Base-by-base conservation (phyloP, 2,329 filamentous ascomycete genomes). In the Aspergillus pseudoviridinutans region DNA sequence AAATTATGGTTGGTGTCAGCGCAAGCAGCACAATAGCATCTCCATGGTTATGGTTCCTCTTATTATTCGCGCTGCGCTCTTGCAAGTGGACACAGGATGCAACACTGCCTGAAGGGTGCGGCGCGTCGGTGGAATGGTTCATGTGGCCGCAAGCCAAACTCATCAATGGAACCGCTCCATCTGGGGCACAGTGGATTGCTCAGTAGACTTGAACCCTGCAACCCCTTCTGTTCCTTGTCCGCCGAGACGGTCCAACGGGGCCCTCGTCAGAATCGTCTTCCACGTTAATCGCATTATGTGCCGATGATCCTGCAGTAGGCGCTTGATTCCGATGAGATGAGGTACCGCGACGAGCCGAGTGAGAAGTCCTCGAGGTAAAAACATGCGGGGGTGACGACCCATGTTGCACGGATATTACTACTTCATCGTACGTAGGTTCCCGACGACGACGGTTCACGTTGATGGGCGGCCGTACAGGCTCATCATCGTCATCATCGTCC, bases 241-340 rank as follows among this genome's bases (percentile, higher is more conserved):
- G 64, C 52, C 64, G 67, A 14, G 59, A 59, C 38, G 64, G 63
- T 50, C 55, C 57, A 47, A 68, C 61, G 20, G 66, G 67, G 2
- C 61, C 66, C 53, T 71, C 68, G 35, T 72, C 70, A 27, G 68
- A 71, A 32, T 70, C 68, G 53, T 67, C 65, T 20, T 69, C 65
- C 7, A 69, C n/a, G 41, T 52, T 54, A 32, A 71, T 70, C 17
- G 67, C 66, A 55, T 66, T 63, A 24, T 25, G 49, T 3, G 50
- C 57, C 42, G 66, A 65, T n/a, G 64, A 62, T 22, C 67, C 66
- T 24, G 57, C 51, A 8, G 56, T 29, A 3, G 20, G 53, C 12
- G 28, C 14, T 51, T 46, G 46, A 17, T 46, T 51, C 44, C 44
- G 22, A 10, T 44, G 54, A 38, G 49, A n/a, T 47, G 49, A 44